phyloP scores from a whole-genome alignment of 495 filamentous ascomycete species.

The Chaetomidium leptoderma region DNA sequence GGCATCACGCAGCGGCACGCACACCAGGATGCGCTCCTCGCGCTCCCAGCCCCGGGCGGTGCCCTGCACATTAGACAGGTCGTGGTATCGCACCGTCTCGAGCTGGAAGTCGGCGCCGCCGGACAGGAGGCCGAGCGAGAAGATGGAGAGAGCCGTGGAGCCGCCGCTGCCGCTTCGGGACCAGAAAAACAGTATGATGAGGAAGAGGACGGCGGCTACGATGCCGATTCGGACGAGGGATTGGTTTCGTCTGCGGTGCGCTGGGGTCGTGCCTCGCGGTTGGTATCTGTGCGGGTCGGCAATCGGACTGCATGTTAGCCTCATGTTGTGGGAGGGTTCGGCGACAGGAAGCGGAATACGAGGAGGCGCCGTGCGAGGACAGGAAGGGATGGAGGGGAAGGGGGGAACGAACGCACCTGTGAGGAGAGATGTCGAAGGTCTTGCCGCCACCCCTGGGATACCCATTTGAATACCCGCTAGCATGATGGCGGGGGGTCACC shows the following conservation, averaged over 20 bases:
- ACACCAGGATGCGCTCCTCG: slow-evolving; percentile 91
- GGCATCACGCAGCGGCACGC: slow-evolving; percentile 91
- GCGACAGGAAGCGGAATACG: neutral
- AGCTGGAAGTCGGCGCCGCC: slow-evolving; percentile 63
- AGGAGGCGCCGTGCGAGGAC: neutral
- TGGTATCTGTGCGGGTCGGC: slow-evolving; percentile 63
- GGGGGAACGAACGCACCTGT: slow-evolving; percentile 56
- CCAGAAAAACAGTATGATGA: slow-evolving; percentile 62
- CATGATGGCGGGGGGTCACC: slow-evolving; percentile 56
- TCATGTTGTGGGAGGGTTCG: neutral
- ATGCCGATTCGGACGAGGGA: slow-evolving; percentile 63
- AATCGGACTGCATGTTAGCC: neutral
- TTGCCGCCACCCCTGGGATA: slow-evolving; percentile 63
- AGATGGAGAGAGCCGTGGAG: slow-evolving; percentile 59
- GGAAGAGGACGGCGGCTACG: slow-evolving; percentile 44
- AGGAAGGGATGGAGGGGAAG: neutral
- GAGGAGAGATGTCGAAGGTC: slow-evolving; percentile 83
- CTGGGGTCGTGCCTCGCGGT: slow-evolving; percentile 68
- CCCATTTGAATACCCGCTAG: slow-evolving; percentile 70
- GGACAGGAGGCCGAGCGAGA: slow-evolving; percentile 70
- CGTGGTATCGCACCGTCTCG: slow-evolving; percentile 94
- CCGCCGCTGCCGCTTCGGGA: no score
- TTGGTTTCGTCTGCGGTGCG: slow-evolving; percentile 67
- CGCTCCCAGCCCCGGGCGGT: slow-evolving; percentile 88
- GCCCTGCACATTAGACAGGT: slow-evolving; percentile 84